phyloP scores from a whole-genome alignment of 257 asterid species.

The Solanum rostratum region DNA sequence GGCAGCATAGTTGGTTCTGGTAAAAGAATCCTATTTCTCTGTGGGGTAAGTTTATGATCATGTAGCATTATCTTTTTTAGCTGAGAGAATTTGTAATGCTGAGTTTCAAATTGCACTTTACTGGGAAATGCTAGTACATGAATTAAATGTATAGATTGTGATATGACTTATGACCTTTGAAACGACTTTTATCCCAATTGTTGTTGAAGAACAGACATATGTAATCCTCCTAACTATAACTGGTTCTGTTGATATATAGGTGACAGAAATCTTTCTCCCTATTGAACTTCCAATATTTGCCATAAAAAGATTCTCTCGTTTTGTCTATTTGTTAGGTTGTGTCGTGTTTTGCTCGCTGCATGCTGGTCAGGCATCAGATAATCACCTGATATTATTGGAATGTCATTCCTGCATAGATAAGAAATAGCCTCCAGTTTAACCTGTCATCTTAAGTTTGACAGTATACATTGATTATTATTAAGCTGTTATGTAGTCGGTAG shows the following conservation, averaged over 20 bases:
- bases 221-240: background rate
- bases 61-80: background rate
- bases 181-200: background rate
- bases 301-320: background rate
- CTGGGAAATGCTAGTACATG: background rate
- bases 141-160: background rate
- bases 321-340: background rate
- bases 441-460: background rate
- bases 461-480: background rate
- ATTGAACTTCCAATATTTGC: background rate
- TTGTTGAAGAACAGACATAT: background rate
- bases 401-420: background rate
- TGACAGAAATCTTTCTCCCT: background rate
- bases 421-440: background rate
- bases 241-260: background rate
- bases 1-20: conserved; percentile 73
- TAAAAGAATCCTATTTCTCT: conserved; percentile 65
- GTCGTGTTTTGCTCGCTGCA: background rate
- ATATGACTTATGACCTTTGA: background rate
- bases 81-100: background rate
- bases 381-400: background rate
- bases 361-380: background rate
- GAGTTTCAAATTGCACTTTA: background rate
- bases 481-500: background rate
- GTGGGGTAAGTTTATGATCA: conserved; percentile 63